Evolutionary conservation across 305 asterid species (phyloP).

Genomic region (Solanum hybrid): DNA sequence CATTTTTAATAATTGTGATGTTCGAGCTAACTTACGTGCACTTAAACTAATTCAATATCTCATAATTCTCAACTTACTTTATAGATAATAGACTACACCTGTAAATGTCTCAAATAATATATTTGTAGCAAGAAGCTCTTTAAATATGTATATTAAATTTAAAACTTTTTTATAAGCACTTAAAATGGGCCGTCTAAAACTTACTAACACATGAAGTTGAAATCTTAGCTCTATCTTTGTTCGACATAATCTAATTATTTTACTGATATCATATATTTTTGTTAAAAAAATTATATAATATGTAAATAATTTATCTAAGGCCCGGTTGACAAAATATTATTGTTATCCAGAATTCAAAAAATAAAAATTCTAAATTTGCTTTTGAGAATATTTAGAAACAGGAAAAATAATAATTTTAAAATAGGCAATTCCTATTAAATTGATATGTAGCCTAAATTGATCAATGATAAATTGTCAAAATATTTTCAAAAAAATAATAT

Average conservation of each 20-base stretch:
- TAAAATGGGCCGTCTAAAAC: not conserved
- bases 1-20: not conserved
- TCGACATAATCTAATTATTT: not conserved
- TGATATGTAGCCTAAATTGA: not conserved
- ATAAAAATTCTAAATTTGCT: not conserved
- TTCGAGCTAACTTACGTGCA: too few relatives aligned
- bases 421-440: not conserved
- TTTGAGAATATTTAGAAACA: not conserved
- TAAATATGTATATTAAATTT: too few relatives aligned
- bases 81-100: not conserved
- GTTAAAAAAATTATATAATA: not conserved
- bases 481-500: too few relatives aligned
- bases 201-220: not conserved
- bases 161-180: not conserved
- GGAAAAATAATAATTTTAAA: too few relatives aligned
- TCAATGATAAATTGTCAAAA: too few relatives aligned
- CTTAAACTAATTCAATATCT: not conserved
- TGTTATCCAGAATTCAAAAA: not conserved
- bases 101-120: not conserved
- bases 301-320: not conserved
- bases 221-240: not conserved
- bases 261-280: too few relatives aligned
- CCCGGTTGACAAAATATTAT: too few relatives aligned
- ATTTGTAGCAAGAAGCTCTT: not conserved
- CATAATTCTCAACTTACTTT: not conserved